A percentile compares a stretch with the other conserved stretches of the same genome.
Evolutionary conservation across 2,329 filamentous ascomycete genomes (phyloP).

Genomic region (Hypoxylon sp.): DNA sequence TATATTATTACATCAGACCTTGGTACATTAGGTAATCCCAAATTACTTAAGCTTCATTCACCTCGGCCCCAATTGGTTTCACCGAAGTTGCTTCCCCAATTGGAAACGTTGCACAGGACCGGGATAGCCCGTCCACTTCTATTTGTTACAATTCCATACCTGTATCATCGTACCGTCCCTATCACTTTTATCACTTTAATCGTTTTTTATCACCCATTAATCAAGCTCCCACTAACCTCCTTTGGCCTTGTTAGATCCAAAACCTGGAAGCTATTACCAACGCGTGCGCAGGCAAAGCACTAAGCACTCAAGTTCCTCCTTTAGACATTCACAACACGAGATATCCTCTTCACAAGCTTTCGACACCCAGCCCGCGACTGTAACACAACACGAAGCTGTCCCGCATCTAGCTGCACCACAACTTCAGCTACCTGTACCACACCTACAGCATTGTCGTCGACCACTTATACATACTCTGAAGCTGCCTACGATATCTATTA

Average conservation of each 20-base stretch:
- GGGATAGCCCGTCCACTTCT: constrained; percentile 35
- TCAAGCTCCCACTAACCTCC: constrained; percentile 33
- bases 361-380: background rate
- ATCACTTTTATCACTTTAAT: background rate
- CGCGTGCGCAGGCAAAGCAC: constrained; percentile 27
- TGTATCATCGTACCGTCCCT: constrained; percentile 18
- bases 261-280: constrained; percentile 34
- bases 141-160: constrained; percentile 24
- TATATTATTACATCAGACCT: background rate
- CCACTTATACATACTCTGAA: constrained; percentile 1
- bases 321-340: constrained; percentile 18
- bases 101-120: constrained; percentile 36
- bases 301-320: constrained; percentile 26
- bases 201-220: constrained; percentile 27
- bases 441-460: background rate
- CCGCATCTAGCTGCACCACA: constrained; percentile 12
- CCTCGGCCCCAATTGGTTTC: constrained; percentile 19
- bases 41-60: constrained; percentile 10
- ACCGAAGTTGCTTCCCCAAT: constrained; percentile 34
- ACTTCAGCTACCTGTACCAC: background rate
- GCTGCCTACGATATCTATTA: constrained; percentile 1
- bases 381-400: constrained; percentile 11
- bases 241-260: constrained; percentile 31
- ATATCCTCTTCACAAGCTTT: constrained; percentile 12
- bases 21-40: background rate